phyloP scores from a whole-genome alignment of 2,329 filamentous ascomycete species.

The Pezicula carpinea region DNA sequence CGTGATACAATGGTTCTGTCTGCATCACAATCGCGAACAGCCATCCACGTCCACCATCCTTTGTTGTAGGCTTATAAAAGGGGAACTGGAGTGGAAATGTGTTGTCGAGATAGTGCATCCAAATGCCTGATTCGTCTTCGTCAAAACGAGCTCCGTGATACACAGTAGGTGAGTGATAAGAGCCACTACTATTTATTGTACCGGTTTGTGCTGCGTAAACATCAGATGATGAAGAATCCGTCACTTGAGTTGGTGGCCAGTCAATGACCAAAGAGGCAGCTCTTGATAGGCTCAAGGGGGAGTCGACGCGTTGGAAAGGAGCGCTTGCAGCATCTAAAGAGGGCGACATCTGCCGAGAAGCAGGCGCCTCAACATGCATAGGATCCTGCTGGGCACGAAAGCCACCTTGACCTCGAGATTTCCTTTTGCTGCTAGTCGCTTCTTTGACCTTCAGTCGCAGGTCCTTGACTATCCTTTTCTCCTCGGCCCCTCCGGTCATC shows the following conservation, averaged over 20 bases:
- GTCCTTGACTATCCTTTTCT: background rate
- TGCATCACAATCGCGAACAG: slow-evolving; percentile 50
- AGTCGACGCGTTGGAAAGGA: background rate
- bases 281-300: background rate
- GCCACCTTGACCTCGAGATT: background rate
- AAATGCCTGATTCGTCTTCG: slow-evolving; percentile 25
- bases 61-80: slow-evolving; percentile 51
- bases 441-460: background rate
- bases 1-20: slow-evolving; percentile 52
- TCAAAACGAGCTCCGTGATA: too few relatives aligned
- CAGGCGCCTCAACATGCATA: background rate
- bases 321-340: background rate
- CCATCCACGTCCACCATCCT: slow-evolving; percentile 54
- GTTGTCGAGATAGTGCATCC: slow-evolving; percentile 58
- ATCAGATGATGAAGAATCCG: background rate
- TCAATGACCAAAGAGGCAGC: background rate
- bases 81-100: slow-evolving; percentile 59
- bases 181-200: too few relatives aligned
- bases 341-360: background rate
- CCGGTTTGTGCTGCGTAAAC: background rate
- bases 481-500: background rate
- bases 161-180: too few relatives aligned
- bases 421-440: background rate
- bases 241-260: background rate
- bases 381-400: background rate